Evolutionary conservation across 306 rosid species (phyloP), one percentile per base, ranked within the genome.

Genomic region (Sophora flavescens): DNA sequence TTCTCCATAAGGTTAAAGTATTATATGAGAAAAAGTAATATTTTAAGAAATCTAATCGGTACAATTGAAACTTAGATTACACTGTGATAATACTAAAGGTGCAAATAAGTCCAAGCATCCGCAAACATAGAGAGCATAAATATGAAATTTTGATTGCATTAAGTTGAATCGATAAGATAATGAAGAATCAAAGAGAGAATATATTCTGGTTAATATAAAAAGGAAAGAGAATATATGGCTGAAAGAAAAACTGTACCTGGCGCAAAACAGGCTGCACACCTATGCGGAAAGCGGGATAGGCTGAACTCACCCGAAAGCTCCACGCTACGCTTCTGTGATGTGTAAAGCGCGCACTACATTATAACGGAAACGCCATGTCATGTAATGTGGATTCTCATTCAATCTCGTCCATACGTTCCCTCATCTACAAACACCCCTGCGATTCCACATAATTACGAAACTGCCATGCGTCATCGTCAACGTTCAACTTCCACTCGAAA

Each of bases 351-450:
- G 63, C 60, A 18, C 13, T 22, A 10, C 6, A 22, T 8, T 17
- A 66, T 48, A 71, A 52, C 80, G 9, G 41, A 79, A 79, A 69
- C 26, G 68, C 82, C 84, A 74, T 72, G 61, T 84, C 32, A 30
- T 30, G 3, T 3, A 22, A 22, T 22, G 22, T 22, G 88, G 70
- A 70, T 22, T 52, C 39, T 44, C 61, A 2, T 30, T 28, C 32
- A 30, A 2, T 30, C 1, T 30, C 32, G 14, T 74, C 63, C 26
- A 12, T 45, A 36, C 8, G 3, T 26, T 45, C 13, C 26, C 36
- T 14, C 44, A 4, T 45, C 1, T 1, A 6, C 14, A 22, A 36
- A 68, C 33, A 0, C 17, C 63, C 81, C 9, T 16, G 0, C 0
- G 8, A 2, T 45, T 48, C 0, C 44, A 38, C 0, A 2, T n/a